A percentile compares a stretch with the other conserved stretches of the same genome.
phyloP scores from a whole-genome alignment of 805 yeast species.

The Saccharomyces jurei region DNA sequence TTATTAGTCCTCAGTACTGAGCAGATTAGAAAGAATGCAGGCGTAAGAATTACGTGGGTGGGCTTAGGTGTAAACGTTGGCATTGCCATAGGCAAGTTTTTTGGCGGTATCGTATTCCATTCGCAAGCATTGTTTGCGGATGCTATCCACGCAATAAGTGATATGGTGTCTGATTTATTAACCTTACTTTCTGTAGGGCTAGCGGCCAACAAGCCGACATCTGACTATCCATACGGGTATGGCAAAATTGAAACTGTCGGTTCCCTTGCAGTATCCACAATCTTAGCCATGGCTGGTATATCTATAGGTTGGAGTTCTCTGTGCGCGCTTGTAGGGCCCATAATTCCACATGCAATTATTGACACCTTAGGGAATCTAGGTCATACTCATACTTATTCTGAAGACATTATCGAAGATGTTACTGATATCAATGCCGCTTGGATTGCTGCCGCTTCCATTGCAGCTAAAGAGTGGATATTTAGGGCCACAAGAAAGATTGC shows the following conservation, averaged over 20 bases:
- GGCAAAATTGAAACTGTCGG: constrained; percentile 93
- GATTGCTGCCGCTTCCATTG: constrained; percentile 82
- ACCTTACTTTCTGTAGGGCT: constrained; percentile 84
- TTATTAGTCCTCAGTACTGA: constrained; percentile 35
- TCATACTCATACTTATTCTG: constrained; percentile 33
- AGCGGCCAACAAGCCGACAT: constrained; percentile 52
- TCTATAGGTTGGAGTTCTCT: constrained; percentile 84
- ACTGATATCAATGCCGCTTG: constrained; percentile 86
- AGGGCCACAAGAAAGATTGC: constrained; percentile 79
- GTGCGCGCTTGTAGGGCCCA: constrained; percentile 55
- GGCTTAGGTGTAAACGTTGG: constrained; percentile 75
- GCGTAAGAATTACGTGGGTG: constrained; percentile 83
- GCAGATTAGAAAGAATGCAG: constrained; percentile 56
- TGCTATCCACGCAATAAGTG: constrained; percentile 87
- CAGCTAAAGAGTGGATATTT: constrained; percentile 78
- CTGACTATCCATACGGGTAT: constrained; percentile 71
- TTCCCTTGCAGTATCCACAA: constrained; percentile 75
- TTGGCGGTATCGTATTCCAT: constrained; percentile 85
- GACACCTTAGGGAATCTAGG: constrained; percentile 35
- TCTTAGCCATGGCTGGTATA: constrained; percentile 76
- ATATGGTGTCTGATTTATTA: constrained; percentile 78
- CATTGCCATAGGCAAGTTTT: constrained; percentile 76
- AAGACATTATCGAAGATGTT: constrained; percentile 30
- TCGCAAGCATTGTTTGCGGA: constrained; percentile 93
- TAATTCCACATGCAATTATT: constrained; percentile 52